Percentiles rank a stretch among this genome's conserved stretches.
phyloP scores from a whole-genome alignment of 2,329 filamentous ascomycete species.

The Monascus ruber region DNA sequence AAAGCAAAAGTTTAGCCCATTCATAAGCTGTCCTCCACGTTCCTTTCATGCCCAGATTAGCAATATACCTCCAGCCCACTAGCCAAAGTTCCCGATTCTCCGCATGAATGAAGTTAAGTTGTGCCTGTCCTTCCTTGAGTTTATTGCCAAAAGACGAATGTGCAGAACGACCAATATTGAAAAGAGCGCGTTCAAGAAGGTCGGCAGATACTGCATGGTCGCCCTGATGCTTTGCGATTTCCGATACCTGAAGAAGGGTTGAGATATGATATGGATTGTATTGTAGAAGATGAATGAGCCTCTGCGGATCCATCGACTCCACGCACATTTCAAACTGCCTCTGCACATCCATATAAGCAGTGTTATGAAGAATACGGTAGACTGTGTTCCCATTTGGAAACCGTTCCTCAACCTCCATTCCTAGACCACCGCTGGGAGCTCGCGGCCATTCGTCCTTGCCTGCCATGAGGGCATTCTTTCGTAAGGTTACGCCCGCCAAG shows the following conservation, averaged over 20 bases:
- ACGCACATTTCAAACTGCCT: slow-evolving; percentile 65
- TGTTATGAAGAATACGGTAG: slow-evolving; percentile 68
- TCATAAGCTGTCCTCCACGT: slow-evolving; percentile 88
- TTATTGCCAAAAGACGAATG: slow-evolving; percentile 70
- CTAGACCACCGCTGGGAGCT: slow-evolving; percentile 66
- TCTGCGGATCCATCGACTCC: slow-evolving; percentile 72
- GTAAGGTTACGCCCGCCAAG: slow-evolving; percentile 58
- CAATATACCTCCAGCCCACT: slow-evolving; percentile 77
- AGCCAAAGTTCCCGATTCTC: slow-evolving; percentile 93
- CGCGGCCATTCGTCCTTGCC: slow-evolving; percentile 81
- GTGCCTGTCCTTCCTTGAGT: slow-evolving; percentile 64
- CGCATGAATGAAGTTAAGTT: slow-evolving; percentile 66
- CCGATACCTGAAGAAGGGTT: slow-evolving; percentile 83
- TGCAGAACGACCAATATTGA: slow-evolving; percentile 81
- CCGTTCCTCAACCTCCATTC: slow-evolving; percentile 60
- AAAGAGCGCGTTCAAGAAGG: slow-evolving; percentile 79
- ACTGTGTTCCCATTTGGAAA: slow-evolving; percentile 49
- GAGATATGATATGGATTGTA: slow-evolving; percentile 82
- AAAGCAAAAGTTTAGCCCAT: slow-evolving; percentile 77
- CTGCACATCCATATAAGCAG: slow-evolving; percentile 63
- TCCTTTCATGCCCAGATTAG: slow-evolving; percentile 75
- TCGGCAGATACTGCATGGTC: slow-evolving; percentile 80
- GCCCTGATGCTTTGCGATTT: slow-evolving; percentile 81
- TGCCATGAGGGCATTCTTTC: slow-evolving; percentile 73
- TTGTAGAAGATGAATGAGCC: slow-evolving; percentile 64